These are phyloP conservation scores for Cladorrhinum sp. DNA, from an alignment of 2,329 filamentous ascomycete genomes.

Conservation along the genomic window DNA sequence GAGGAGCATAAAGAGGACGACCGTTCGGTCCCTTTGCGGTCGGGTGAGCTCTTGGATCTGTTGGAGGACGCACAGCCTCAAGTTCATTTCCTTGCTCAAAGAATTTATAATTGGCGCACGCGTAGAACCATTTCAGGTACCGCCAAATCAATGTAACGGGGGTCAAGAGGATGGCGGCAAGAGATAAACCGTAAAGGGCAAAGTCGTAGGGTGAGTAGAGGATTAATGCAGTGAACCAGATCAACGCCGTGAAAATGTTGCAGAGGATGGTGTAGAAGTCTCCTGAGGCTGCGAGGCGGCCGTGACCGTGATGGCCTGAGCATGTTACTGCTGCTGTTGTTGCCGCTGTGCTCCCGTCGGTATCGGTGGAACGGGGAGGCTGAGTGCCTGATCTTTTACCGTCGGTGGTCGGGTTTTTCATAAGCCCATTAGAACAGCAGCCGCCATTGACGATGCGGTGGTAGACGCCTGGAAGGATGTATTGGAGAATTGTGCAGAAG, in stretches of 20 bases:
- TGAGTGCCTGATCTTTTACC: not conserved
- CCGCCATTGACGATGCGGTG: conserved; percentile 10
- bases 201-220: conserved; percentile 1
- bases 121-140: not conserved
- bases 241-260: conserved; percentile 23
- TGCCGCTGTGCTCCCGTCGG: too few species aligned
- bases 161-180: not conserved
- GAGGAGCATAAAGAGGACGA: too few species aligned
- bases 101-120: not conserved
- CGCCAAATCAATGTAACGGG: not conserved
- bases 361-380: not conserved
- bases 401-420: not conserved
- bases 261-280: conserved; percentile 17
- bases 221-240: conserved; percentile 25
- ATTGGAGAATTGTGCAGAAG: conserved; percentile 24
- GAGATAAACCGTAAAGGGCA: not conserved
- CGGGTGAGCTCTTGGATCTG: not conserved
- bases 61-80: not conserved
- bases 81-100: not conserved
- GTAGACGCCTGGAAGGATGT: conserved; percentile 19
- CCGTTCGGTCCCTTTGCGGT: not conserved
- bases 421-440: conserved; percentile 11
- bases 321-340: not conserved
- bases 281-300: conserved; percentile 8
- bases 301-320: conserved; percentile 24